Evolutionary conservation across 1,139 yeast genomes (phyloP), one percentile per base, ranked within the genome.

Genomic region (Scheffersomyces illinoinensis): DNA sequence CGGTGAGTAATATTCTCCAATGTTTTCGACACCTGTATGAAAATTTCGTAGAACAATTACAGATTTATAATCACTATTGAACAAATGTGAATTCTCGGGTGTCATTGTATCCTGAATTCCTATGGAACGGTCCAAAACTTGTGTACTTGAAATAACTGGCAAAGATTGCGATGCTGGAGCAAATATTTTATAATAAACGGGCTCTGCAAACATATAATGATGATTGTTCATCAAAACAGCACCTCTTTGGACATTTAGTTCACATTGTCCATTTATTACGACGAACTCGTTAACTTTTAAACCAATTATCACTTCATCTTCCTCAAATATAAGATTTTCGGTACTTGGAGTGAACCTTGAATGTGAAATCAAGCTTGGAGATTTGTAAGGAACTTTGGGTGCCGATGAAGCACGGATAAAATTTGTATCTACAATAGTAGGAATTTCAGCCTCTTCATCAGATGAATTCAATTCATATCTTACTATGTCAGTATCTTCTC

Each of bases 251-350:
- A 91, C 76, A 6, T 75, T 74, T 24, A 91, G 56, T 7, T 64
- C 68, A 65, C 82, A 88, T 62, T 85, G 87, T 0, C 97, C 97
- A 53, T 81, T 78, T 1, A 90, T 60, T 46, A 86, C 72, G 2
- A 91, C 63, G 49, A 73, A 75, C 65, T 90, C 90, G 52, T 75
- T 73, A 3, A 68, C 67, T 54, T 74, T 75, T 21, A 88, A 71
- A 0, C 85, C 88, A 24, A 86, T 57, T 5, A 74, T 62, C 1
- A 81, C 72, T 52, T 73, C 67, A 7, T 72, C 66, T 0, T 72
- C 71, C 1, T 68, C 68, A 54, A 68, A 72, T 2, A 78, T 65
- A 24, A 80, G 61, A 64, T 84, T 84, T 24, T 76, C 76, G 17
- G 72, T 70, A 50, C 73, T 69, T 5, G 81, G 76, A 1, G 57